Evolutionary conservation across 2,329 filamentous ascomycete genomes (phyloP), one percentile per base, ranked within the genome.

Genomic region (Alternaria triticina): DNA sequence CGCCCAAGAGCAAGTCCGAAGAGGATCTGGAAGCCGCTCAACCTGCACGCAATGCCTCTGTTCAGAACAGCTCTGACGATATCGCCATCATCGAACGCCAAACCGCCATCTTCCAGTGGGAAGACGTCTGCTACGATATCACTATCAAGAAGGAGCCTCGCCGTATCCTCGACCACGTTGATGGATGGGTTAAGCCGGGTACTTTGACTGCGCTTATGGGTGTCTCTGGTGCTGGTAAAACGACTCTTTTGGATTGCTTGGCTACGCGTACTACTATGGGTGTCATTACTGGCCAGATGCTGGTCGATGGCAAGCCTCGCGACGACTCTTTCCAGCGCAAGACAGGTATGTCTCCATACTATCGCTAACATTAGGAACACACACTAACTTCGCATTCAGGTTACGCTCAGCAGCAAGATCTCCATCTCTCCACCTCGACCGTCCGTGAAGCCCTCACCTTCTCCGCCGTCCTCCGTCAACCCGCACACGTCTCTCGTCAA

Each of bases 151-250:
- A 85, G 13, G 88, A 95, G 72, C 82, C 85, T 2, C 87, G 93
- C 15, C 88, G 90, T 46, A 91, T 97, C 72, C 83, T 97, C 62
- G 90, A 97, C 72, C 85, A 96, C 66, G 92, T 97, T 12, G 91
- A 96, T 74, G 94, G 94, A 36, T 97, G 93, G 92, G 93, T 97
- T 63, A 96, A 96, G 80, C 94, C 94, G 4, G 94, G 94, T 63
- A 97, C 93, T 15, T 80, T 97, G 57, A 77, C 94, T 12, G 94
- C 93, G 43, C 85, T 97, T 4, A 97, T 97, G 94, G 92, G 93
- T 82, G 92, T 94, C 8, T 94, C 91, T 30, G 94, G 94, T 70
- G 94, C 94, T n/a, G 94, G 94, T 62, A 97, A 97, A 81, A 97
- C 94, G 0, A 97, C 94, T 1, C 86, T 97, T 27, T 83, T 97